Evolutionary conservation across 1,284 basidiomycete species (phyloP).

Genomic region (Marasmius sp.): DNA sequence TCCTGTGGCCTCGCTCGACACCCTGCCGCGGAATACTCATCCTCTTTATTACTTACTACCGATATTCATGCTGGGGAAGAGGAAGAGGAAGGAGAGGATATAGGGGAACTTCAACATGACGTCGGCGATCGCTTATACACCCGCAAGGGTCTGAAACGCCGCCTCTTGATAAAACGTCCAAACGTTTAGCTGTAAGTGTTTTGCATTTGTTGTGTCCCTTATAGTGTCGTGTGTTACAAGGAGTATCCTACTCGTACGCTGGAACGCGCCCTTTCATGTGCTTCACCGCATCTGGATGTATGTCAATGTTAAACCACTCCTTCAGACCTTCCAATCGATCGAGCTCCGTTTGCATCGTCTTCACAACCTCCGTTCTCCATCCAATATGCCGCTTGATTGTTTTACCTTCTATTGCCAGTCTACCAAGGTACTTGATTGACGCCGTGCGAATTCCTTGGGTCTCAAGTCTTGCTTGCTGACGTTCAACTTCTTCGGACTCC

Average conservation of each 20-base stretch:
- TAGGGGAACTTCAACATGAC: too few relatives aligned
- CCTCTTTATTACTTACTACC: too few relatives aligned
- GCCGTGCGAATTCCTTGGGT: not conserved
- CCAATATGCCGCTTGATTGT: conserved; percentile 28
- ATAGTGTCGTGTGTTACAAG: too few relatives aligned
- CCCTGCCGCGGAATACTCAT: too few relatives aligned
- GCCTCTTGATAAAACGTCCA: too few relatives aligned
- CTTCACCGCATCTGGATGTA: conserved; percentile 20
- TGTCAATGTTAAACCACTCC: conserved; percentile 30
- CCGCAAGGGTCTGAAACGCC: too few relatives aligned
- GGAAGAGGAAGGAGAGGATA: too few relatives aligned
- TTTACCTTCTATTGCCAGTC: conserved; percentile 27
- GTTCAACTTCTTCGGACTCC: conserved; percentile 8
- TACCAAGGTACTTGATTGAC: conserved; percentile 21
- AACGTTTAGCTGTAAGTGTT: too few relatives aligned
- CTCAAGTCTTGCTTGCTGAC: not conserved
- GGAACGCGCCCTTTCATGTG: conserved; percentile 24
- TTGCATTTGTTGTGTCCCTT: too few relatives aligned
- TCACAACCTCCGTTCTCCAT: conserved; percentile 22
- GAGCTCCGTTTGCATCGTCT: conserved; percentile 26
- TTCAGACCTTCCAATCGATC: conserved; percentile 32
- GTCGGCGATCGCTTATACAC: too few relatives aligned
- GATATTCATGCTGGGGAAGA: too few relatives aligned
- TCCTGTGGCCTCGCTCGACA: too few relatives aligned
- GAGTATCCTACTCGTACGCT: not conserved